Conservation (phyloP, 1,284 basidiomycete genomes). For the Tilletiaria anomala region DNA sequence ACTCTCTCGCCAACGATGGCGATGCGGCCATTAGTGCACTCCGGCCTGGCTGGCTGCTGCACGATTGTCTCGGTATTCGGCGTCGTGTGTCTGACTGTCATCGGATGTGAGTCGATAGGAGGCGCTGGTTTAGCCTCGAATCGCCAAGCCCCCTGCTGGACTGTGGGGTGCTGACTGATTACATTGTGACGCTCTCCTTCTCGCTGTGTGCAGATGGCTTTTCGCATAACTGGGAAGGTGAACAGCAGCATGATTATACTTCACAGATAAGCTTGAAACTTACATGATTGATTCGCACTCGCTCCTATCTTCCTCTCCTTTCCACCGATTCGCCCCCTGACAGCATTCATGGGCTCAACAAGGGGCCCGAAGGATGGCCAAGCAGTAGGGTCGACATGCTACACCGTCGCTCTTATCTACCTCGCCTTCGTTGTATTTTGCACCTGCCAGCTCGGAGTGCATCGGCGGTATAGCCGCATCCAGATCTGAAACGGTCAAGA, state of each 20-base stretch:
- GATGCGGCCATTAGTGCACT: not conserved
- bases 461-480: slow-evolving; percentile 31
- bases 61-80: slow-evolving; percentile 46
- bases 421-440: slow-evolving; percentile 45
- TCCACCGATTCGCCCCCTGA: slow-evolving; percentile 7
- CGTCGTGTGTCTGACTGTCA: slow-evolving; percentile 44
- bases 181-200: too few species aligned
- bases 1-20: not conserved
- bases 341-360: slow-evolving; percentile 44
- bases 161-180: too few species aligned
- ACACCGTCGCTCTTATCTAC: slow-evolving; percentile 45
- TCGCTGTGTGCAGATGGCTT: too few species aligned
- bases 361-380: slow-evolving; percentile 44
- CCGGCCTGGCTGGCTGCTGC: slow-evolving; percentile 43
- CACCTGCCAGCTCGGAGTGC: slow-evolving; percentile 41
- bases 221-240: not conserved
- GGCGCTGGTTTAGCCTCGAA: too few species aligned
- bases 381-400: slow-evolving; percentile 43
- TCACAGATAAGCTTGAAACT: too few species aligned
- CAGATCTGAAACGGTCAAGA: too few species aligned
- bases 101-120: slow-evolving; percentile 24
- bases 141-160: too few species aligned
- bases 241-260: too few species aligned
- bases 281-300: not conserved
- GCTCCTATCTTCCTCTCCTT: not conserved